Percentiles rank a stretch among this genome's conserved stretches.
Conservation (phyloP, 1,139 yeast genomes). For the Candida pseudocylindracea region DNA sequence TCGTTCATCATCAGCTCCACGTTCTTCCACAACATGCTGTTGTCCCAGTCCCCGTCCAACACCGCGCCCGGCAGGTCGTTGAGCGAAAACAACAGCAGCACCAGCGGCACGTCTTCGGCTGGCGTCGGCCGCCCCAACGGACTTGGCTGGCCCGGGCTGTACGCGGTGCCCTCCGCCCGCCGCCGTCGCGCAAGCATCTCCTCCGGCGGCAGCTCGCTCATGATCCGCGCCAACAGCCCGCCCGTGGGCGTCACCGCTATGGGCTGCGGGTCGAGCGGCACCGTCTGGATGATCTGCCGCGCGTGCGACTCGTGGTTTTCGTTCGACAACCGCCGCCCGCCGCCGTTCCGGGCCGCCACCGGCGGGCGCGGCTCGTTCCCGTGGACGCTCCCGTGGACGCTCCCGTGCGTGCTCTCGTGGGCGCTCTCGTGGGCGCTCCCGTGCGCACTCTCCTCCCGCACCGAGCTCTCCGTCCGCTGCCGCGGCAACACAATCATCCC, state of each 20-base stretch:
- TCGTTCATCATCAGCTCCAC: constrained; percentile 87
- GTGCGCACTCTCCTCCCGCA: no score
- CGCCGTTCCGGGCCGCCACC: constrained; percentile 12
- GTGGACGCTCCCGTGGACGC: constrained; percentile 4
- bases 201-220: constrained; percentile 2
- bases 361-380: constrained; percentile 19
- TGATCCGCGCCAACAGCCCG: constrained; percentile 16
- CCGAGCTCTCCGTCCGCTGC: no score
- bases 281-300: constrained; percentile 47
- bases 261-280: constrained; percentile 69
- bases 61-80: constrained; percentile 4
- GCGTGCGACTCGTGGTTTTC: constrained; percentile 39
- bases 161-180: no score
- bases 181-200: not conserved
- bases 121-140: not conserved
- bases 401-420: not conserved
- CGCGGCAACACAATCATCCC: constrained; percentile 50
- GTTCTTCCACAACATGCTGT: constrained; percentile 51
- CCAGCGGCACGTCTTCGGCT: not conserved
- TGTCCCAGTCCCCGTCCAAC: constrained; percentile 25
- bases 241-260: constrained; percentile 21
- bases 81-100: not conserved
- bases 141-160: no score
- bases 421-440: constrained; percentile 5
- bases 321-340: constrained; percentile 24